Evolutionary conservation across 2,329 filamentous ascomycete species (phyloP).

Genomic region (Torrubiella hemipterigena): DNA sequence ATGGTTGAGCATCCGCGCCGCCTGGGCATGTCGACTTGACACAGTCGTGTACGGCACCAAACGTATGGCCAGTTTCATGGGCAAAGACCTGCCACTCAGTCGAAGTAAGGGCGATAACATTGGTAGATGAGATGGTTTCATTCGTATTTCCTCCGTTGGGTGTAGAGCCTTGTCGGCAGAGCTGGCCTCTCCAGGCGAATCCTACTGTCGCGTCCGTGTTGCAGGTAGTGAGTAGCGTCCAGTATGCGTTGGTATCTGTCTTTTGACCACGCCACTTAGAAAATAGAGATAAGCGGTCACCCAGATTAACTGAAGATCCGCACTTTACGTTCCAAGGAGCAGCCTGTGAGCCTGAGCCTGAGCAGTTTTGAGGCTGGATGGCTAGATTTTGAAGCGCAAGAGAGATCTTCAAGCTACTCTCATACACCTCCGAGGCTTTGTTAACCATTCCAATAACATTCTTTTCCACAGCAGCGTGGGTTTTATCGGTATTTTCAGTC

Average conservation of each 20-base stretch:
- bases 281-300: conserved; percentile 73
- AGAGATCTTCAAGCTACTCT: conserved; percentile 87
- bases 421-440: conserved; percentile 75
- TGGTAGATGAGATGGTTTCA: conserved; percentile 73
- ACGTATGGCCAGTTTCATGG: conserved; percentile 88
- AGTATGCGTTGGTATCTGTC: conserved; percentile 77
- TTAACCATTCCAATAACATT: conserved; percentile 82
- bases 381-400: conserved; percentile 80
- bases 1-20: conserved; percentile 41
- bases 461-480: conserved; percentile 44
- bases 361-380: conserved; percentile 64
- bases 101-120: conserved; percentile 74
- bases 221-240: conserved; percentile 79
- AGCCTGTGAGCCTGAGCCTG: conserved; percentile 50
- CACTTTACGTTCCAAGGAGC: conserved; percentile 82
- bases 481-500: too few species aligned
- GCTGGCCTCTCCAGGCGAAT: conserved; percentile 83
- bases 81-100: conserved; percentile 94
- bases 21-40: conserved; percentile 56
- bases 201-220: conserved; percentile 76
- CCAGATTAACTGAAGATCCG: conserved; percentile 49
- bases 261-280: conserved; percentile 75
- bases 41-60: conserved; percentile 93
- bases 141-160: conserved; percentile 40
- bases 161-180: conserved; percentile 54